These are phyloP conservation scores for Hypoxylon trugodes DNA, from an alignment of 495 filamentous ascomycete genomes.

Conservation along the genomic window DNA sequence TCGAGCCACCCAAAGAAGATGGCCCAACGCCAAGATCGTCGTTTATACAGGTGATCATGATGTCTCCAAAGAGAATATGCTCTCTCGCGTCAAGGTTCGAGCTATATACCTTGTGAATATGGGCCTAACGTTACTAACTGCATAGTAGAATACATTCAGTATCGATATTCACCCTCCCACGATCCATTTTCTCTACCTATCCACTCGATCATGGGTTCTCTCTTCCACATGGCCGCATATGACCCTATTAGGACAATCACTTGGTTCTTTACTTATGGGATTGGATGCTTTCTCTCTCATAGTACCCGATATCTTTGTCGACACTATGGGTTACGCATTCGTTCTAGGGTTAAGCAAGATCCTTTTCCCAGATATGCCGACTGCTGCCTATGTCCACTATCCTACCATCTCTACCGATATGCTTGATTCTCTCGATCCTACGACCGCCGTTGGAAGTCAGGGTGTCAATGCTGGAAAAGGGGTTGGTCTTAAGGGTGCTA, in stretches of 20 bases:
- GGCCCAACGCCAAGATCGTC: conserved; percentile 85
- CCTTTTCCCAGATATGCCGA: conserved; percentile 83
- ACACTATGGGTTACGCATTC: conserved; percentile 99
- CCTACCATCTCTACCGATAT: conserved; percentile 99
- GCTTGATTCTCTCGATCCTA: conserved; percentile 80
- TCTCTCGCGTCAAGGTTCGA: conserved; percentile 76
- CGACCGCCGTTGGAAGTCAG: conserved; percentile 62
- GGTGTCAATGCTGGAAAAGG: conserved; percentile 87
- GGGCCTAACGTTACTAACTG: conserved; percentile 1
- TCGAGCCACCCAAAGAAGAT: conserved; percentile 86
- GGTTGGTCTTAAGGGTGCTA: conserved; percentile 67
- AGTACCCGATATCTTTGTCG: conserved; percentile 92
- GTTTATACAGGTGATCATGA: conserved; percentile 97
- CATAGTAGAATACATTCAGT: conserved; percentile 81
- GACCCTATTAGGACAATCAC: conserved; percentile 90
- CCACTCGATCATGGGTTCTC: conserved; percentile 84
- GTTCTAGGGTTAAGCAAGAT: conserved; percentile 81
- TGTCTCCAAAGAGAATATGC: conserved; percentile 77
- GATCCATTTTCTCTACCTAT: conserved; percentile 87
- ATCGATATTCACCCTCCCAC: conserved; percentile 86
- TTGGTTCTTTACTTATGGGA: conserved; percentile 86
- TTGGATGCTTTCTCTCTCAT: conserved; percentile 93
- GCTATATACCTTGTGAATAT: background rate
- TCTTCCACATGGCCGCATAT: conserved; percentile 88
- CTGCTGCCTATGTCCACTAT: conserved; percentile 95